Evolutionary conservation across 1,139 yeast species (phyloP), one percentile per base, ranked within the genome.

Genomic region (Arxiozyma slooffiae): DNA sequence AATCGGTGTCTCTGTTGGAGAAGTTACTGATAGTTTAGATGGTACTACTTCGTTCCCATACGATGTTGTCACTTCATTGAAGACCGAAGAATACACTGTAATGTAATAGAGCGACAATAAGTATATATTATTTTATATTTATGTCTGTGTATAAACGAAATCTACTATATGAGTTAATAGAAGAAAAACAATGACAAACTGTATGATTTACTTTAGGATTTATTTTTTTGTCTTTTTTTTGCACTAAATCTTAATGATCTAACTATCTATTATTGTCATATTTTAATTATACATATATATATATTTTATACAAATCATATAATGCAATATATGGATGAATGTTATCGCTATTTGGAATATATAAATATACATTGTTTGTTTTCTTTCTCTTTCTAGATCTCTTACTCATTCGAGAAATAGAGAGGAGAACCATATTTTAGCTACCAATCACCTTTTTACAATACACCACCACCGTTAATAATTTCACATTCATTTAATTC

Each of bases 391-490:
- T 3, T 7, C 14, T 30, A 11, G n/a, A n/a, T n/a, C n/a, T n/a
- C n/a, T n/a, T n/a, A n/a, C n/a, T 30, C 14, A 2, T 30, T 30
- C n/a, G n/a, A 30, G 36, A 30, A 4, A 30, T 30, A 30, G 5
- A 30, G 36, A 6, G n/a, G 14, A 23, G 26, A 7, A 23, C 26
- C 7, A 23, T 23, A 26, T n/a, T 14, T 30, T 1, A 9, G 11
- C 6, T n/a, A 23, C 21, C 18, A n/a, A 6, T 22, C 8, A 21
- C 14, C 8, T 24, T 4, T 22, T 38, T 50, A 57, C 20, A 49
- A 48, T n/a, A 95, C 94, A 56, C 96, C 95, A 47, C 96, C 96
- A 50, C 77, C 75, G 60, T 79, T 75, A 60, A 88, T 79, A 56
- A 79, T 76, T 9, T 84, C 95, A 47, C 83, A 79, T 67, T 88